Evolutionary conservation across 257 asterid genomes (phyloP).

Genomic region (Handroanthus guayacan): DNA sequence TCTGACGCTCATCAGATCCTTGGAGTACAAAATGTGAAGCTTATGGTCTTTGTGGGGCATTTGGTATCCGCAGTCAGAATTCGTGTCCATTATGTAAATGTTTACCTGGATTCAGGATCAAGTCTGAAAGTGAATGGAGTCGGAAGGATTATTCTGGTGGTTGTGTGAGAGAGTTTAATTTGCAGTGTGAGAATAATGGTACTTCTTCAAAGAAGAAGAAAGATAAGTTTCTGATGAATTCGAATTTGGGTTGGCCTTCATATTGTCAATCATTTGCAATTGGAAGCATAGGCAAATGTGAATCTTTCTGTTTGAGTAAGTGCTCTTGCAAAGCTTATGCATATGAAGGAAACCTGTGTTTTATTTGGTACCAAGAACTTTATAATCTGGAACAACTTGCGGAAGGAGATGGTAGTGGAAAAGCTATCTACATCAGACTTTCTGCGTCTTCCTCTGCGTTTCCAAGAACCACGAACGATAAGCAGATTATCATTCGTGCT

Average conservation of each 20-base stretch:
- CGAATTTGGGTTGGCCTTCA: background rate
- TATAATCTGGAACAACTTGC: constrained; percentile 25
- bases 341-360: constrained; percentile 26
- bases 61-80: constrained; percentile 39
- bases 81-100: constrained; percentile 39
- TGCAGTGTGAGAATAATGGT: background rate
- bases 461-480: background rate
- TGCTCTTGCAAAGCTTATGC: constrained; percentile 44
- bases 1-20: too few species aligned
- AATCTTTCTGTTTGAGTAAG: constrained; percentile 33
- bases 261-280: background rate
- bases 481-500: constrained; percentile 12
- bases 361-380: constrained; percentile 32
- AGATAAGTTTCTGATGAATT: background rate
- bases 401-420: constrained; percentile 23
- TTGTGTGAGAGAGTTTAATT: background rate
- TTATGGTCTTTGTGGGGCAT: constrained; percentile 46
- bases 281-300: constrained; percentile 27
- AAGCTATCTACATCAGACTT: constrained; percentile 29
- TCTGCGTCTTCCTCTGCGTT: constrained; percentile 32
- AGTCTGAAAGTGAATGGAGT: constrained; percentile 35
- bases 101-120: constrained; percentile 39
- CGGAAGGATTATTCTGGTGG: background rate
- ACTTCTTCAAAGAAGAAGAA: background rate
- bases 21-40: constrained; percentile 37